Evolutionary conservation across 495 filamentous ascomycete species (phyloP).

Genomic region (Hapsidospora chrysogenum): DNA sequence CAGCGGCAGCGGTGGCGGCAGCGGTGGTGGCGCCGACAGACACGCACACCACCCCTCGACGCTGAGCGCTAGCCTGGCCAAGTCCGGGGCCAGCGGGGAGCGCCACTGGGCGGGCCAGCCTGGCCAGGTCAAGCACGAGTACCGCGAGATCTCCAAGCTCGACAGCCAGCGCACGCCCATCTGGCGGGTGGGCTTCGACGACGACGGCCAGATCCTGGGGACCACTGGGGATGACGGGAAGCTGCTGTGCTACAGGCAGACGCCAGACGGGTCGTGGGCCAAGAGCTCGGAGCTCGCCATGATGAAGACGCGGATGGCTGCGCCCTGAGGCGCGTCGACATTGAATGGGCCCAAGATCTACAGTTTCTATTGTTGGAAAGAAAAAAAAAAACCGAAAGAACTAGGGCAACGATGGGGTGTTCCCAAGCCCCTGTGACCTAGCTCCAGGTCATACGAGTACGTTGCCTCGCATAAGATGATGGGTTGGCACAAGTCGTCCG

Average conservation of each 20-base stretch:
- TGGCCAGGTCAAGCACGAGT: conserved; percentile 27
- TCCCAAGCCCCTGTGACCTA: too few species aligned
- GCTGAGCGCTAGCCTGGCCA: conserved; percentile 43
- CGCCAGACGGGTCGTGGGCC: conserved; percentile 34
- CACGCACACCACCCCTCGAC: conserved; percentile 20
- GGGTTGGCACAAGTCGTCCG: too few species aligned
- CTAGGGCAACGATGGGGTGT: too few species aligned
- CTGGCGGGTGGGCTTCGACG: conserved; percentile 44
- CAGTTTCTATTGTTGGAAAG: too few species aligned
- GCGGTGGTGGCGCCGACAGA: conserved; percentile 8
- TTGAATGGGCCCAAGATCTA: too few species aligned
- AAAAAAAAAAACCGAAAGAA: too few species aligned
- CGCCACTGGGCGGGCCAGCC: conserved; percentile 15
- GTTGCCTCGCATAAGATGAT: too few species aligned
- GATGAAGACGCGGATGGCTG: conserved; percentile 30
- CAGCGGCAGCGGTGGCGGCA: conserved; percentile 1
- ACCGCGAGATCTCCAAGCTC: conserved; percentile 33
- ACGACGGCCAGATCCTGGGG: conserved; percentile 41
- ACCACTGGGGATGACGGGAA: conserved; percentile 45
- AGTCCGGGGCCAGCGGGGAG: conserved; percentile 21
- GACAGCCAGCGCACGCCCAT: conserved; percentile 37
- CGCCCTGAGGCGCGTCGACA: conserved; percentile 12
- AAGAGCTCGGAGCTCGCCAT: conserved; percentile 36
- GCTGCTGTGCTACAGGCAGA: conserved; percentile 37
- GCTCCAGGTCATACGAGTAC: too few species aligned